phyloP scores from a whole-genome alignment of 768 basidiomycete genomes.

The Lentinula sp. region DNA sequence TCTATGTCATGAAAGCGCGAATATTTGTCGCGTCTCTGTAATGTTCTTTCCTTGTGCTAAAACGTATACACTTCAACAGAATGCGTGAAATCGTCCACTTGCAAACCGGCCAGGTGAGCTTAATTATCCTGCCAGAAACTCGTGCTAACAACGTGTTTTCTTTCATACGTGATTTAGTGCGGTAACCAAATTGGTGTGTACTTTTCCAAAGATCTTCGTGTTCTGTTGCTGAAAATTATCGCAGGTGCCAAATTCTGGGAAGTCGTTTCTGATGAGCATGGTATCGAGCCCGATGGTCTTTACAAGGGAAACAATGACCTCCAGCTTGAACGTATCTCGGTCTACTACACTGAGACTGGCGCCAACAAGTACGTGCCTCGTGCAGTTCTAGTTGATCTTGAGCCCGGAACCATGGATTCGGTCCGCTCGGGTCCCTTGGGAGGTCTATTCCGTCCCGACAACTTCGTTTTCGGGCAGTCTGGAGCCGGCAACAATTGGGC shows the following conservation, averaged over 20 bases:
- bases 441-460: conserved; percentile 92
- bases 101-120: conserved; percentile 91
- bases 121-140: neutral
- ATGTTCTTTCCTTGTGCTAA: conserved; percentile 29
- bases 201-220: conserved; percentile 13
- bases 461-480: conserved; percentile 97
- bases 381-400: conserved; percentile 94
- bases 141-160: conserved; percentile 14
- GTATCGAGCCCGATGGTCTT: conserved; percentile 86
- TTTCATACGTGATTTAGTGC: conserved; percentile 50
- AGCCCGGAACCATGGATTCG: conserved; percentile 96
- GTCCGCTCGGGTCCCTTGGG: conserved; percentile 88
- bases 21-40: conserved; percentile 25
- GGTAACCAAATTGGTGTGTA: conserved; percentile 97
- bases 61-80: conserved; percentile 40
- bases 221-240: conserved; percentile 13
- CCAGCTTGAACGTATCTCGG: conserved; percentile 95
- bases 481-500: conserved; percentile 99
- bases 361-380: conserved; percentile 98
- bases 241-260: conserved; percentile 81
- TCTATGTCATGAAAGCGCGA: conserved; percentile 6
- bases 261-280: conserved; percentile 90
- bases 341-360: conserved; percentile 97
- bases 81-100: conserved; percentile 99
- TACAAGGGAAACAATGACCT: conserved; percentile 94